A percentile compares a stretch with the other conserved stretches of the same genome.
Conservation (phyloP, 1,139 yeast genomes). For the Saccharomyces hybrid region DNA sequence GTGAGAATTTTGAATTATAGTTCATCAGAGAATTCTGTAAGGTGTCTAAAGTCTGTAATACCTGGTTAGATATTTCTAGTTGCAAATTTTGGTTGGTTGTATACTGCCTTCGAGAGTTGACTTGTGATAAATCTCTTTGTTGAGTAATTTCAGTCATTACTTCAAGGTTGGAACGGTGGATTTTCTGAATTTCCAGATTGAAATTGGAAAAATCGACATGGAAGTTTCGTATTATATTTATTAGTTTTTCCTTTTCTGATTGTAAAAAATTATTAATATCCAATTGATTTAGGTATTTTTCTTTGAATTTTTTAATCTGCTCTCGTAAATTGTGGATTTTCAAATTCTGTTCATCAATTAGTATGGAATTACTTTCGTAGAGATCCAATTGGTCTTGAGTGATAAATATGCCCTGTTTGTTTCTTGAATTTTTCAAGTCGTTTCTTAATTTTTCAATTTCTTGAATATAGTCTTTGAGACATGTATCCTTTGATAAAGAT, state of each 20-base stretch:
- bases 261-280: constrained; percentile 22
- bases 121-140: constrained; percentile 15
- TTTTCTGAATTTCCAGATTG: constrained; percentile 18
- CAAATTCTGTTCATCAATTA: constrained; percentile 42
- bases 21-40: constrained; percentile 5
- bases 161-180: constrained; percentile 17
- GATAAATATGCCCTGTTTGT: constrained; percentile 59
- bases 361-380: constrained; percentile 39
- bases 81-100: not conserved
- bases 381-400: constrained; percentile 39
- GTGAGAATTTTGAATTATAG: constrained; percentile 5
- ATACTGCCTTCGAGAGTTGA: not conserved
- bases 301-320: constrained; percentile 34
- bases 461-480: constrained; percentile 43
- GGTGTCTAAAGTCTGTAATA: not conserved
- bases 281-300: constrained; percentile 28
- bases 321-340: constrained; percentile 40
- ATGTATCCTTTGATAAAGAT: constrained; percentile 42
- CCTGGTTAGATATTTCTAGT: not conserved
- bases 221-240: constrained; percentile 18
- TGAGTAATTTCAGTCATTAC: constrained; percentile 12
- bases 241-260: constrained; percentile 30
- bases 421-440: constrained; percentile 55
- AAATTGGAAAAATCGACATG: constrained; percentile 14
- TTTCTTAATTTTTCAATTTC: constrained; percentile 53